These are phyloP conservation scores for Odonthalia washingtoniensis DNA, from an alignment of 31 red algal genomes.

Conservation along the genomic window DNA sequence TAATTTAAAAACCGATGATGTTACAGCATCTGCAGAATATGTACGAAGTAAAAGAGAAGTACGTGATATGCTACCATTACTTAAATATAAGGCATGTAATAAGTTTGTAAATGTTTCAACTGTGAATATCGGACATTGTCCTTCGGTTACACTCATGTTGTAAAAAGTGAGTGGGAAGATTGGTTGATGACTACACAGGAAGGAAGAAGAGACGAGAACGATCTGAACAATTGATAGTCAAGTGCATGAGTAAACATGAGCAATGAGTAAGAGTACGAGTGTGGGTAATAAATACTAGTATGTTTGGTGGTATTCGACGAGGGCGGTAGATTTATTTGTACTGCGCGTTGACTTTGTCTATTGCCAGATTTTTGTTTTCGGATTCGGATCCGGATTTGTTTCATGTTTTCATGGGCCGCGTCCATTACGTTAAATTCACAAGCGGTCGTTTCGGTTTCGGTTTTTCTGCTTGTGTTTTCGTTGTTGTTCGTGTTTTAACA, in stretches of 20 bases:
- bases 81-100: neutral
- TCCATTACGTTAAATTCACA: neutral
- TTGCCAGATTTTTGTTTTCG: neutral
- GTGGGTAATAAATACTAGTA: neutral
- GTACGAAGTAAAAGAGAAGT: neutral
- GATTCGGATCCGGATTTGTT: neutral
- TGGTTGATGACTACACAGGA: neutral
- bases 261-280: neutral
- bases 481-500: neutral
- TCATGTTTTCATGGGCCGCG: neutral
- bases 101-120: neutral
- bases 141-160: neutral
- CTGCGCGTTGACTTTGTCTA: neutral
- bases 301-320: neutral
- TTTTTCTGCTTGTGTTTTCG: neutral
- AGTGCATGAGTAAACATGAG: neutral
- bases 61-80: neutral
- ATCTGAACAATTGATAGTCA: neutral
- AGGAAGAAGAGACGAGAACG: neutral
- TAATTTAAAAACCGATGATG: neutral
- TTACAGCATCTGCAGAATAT: neutral
- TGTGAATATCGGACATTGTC: neutral
- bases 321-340: neutral
- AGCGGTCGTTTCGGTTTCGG: constrained; percentile 8
- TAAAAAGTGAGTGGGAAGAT: neutral